Percentiles rank a stretch among this genome's conserved stretches.
Conservation (phyloP, 1,284 basidiomycete genomes). For the Trametes hirsuta region DNA sequence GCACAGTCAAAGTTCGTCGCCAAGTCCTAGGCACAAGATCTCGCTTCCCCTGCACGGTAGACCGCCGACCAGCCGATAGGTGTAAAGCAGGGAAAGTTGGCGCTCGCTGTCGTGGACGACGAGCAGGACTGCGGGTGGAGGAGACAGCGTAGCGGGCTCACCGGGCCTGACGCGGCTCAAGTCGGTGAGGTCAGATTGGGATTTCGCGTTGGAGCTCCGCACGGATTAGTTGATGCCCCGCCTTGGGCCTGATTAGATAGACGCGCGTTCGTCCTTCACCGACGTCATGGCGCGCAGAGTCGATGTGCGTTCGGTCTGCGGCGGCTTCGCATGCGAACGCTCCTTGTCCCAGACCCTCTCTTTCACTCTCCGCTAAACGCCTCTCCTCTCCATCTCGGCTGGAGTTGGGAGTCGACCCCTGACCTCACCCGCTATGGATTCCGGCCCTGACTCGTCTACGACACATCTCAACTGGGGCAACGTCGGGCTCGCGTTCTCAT, state of each 20-base stretch:
- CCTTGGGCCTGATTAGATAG: constrained; percentile 6
- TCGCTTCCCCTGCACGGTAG: not conserved
- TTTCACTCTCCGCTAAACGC: not conserved
- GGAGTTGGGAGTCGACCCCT: not conserved
- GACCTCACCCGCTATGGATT: constrained; percentile 17
- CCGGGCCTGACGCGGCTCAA: constrained; percentile 1
- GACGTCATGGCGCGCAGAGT: constrained; percentile 7
- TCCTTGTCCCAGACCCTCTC: not conserved
- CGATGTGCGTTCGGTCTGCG: not conserved
- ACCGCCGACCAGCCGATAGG: not conserved
- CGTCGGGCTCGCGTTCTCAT: constrained; percentile 73
- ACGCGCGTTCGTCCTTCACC: not conserved
- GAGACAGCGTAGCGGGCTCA: not conserved
- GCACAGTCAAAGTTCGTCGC: constrained; percentile 13
- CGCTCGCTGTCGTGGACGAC: constrained; percentile 6
- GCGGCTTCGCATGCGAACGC: not conserved
- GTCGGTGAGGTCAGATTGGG: constrained; percentile 4
- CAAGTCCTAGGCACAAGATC: not conserved
- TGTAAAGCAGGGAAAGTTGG: not conserved
- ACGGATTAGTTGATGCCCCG: not conserved
- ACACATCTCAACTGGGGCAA: constrained; percentile 64
- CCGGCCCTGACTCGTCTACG: constrained; percentile 14
- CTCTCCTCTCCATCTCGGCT: not conserved
- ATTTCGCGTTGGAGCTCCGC: not conserved
- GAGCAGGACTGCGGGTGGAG: not conserved